phyloP scores from a whole-genome alignment of 2,329 filamentous ascomycete species.

The Trichoderma gracile region DNA sequence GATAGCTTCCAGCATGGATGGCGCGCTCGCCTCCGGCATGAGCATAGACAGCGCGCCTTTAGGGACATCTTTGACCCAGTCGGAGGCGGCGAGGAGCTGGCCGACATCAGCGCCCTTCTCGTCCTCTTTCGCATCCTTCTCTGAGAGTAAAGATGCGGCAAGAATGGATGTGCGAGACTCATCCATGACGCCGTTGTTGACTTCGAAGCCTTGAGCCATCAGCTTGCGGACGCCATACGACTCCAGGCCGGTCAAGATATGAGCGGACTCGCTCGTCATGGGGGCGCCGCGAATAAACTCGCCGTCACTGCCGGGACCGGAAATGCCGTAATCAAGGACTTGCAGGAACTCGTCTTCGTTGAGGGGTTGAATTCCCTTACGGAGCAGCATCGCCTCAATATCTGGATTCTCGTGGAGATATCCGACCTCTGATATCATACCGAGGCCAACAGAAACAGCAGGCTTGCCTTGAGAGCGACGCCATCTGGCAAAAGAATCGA shows the following conservation, averaged over 20 bases:
- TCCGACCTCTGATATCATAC: slow-evolving; percentile 42
- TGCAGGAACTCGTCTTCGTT: slow-evolving; percentile 38
- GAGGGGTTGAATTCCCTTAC: slow-evolving; percentile 41
- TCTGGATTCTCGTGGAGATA: slow-evolving; percentile 40
- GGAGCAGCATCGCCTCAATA: slow-evolving; percentile 39
- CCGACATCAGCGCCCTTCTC: slow-evolving; percentile 17
- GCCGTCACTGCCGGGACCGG: background rate
- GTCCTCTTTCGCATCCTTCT: slow-evolving; percentile 11
- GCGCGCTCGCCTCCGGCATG: slow-evolving; percentile 15
- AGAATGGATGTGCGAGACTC: slow-evolving; percentile 31
- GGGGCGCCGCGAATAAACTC: background rate
- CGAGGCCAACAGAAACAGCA: slow-evolving; percentile 36
- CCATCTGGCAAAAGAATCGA: slow-evolving; percentile 41
- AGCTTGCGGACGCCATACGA: slow-evolving; percentile 29
- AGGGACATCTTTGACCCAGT: slow-evolving; percentile 6
- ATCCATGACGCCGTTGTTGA: slow-evolving; percentile 22
- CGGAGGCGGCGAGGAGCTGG: slow-evolving; percentile 5
- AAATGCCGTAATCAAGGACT: slow-evolving; percentile 33
- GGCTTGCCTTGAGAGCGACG: slow-evolving; percentile 33
- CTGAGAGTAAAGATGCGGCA: slow-evolving; percentile 15
- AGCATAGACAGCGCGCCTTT: slow-evolving; percentile 1
- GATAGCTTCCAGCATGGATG: slow-evolving; percentile 21
- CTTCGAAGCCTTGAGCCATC: slow-evolving; percentile 29
- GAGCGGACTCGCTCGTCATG: slow-evolving; percentile 13
- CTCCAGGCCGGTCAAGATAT: slow-evolving; percentile 35